A percentile compares a stretch with the other conserved stretches of the same genome.
Evolutionary conservation across 2,329 filamentous ascomycete species (phyloP).

Genomic region (Cladobotryum mycophilum): DNA sequence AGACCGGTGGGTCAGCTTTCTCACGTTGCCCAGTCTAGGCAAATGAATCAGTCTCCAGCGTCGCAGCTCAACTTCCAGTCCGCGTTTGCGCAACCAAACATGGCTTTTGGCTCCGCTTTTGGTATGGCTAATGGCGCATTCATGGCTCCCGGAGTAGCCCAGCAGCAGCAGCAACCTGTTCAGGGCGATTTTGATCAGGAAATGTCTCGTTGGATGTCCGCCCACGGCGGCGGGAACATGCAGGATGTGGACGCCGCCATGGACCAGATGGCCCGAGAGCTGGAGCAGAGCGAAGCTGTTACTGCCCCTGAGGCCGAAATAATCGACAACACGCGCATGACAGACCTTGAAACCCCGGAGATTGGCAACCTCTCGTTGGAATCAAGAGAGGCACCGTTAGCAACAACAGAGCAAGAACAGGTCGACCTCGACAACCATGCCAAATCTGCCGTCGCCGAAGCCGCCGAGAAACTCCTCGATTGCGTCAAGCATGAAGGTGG

Average conservation of each 20-base stretch:
- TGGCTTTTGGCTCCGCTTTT: constrained; percentile 19
- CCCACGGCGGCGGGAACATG: constrained; percentile 28
- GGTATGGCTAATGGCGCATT: constrained; percentile 21
- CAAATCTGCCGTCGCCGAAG: constrained; percentile 34
- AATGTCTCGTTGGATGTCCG: constrained; percentile 36
- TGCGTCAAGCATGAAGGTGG: constrained; percentile 38
- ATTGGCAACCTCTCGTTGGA: constrained; percentile 27
- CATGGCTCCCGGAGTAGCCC: constrained; percentile 18
- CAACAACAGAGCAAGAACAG: background rate
- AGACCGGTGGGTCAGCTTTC: constrained; percentile 14
- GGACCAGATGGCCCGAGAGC: constrained; percentile 36
- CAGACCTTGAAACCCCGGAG: constrained; percentile 26
- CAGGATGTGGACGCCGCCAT: constrained; percentile 37
- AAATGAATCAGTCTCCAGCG: constrained; percentile 16
- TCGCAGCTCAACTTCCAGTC: constrained; percentile 24
- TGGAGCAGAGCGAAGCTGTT: constrained; percentile 30
- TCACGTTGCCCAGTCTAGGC: constrained; percentile 20
- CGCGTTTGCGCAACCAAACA: constrained; percentile 23
- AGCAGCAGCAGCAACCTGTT: constrained; percentile 13
- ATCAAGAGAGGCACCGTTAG: constrained; percentile 1
- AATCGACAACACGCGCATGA: constrained; percentile 14
- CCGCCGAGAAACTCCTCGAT: constrained; percentile 36
- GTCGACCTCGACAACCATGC: background rate
- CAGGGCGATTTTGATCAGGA: constrained; percentile 35
- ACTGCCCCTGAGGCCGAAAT: constrained; percentile 8